A percentile compares a stretch with the other conserved stretches of the same genome.
phyloP scores from a whole-genome alignment of 352 stramenopile genomes.

The Phytopythium vexans region DNA sequence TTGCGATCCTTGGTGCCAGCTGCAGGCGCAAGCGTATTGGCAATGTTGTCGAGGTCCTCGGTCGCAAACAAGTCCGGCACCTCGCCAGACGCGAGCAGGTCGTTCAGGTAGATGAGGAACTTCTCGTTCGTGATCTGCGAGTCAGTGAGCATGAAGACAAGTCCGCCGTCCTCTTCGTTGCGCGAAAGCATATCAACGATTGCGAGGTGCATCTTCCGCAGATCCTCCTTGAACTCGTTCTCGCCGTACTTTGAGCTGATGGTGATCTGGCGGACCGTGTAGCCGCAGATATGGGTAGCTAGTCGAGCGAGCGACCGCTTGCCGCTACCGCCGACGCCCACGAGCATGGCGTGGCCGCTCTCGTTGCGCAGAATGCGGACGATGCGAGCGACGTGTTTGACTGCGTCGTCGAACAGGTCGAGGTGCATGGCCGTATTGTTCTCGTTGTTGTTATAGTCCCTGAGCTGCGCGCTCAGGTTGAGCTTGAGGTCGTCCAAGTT shows the following conservation, averaged over 20 bases:
- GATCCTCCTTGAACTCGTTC: constrained; percentile 96
- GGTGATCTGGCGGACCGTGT: constrained; percentile 90
- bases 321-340: constrained; percentile 92
- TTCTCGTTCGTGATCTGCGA: constrained; percentile 96
- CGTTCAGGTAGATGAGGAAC: constrained; percentile 96
- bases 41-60: constrained; percentile 94
- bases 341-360: constrained; percentile 90
- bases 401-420: constrained; percentile 96
- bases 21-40: constrained; percentile 79
- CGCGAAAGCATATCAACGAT: constrained; percentile 90
- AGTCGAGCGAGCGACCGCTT: constrained; percentile 94
- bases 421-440: constrained; percentile 96
- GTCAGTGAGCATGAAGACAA: constrained; percentile 95
- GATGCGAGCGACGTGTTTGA: constrained; percentile 95
- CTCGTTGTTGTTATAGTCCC: constrained; percentile 96
- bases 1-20: constrained; percentile 86
- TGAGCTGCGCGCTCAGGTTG: constrained; percentile 88
- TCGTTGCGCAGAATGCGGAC: constrained; percentile 91
- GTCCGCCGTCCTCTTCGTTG: constrained; percentile 78
- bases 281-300: constrained; percentile 93
- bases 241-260: constrained; percentile 94
- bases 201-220: constrained; percentile 93
- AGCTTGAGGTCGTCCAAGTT: constrained; percentile 88
- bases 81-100: constrained; percentile 92
- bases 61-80: constrained; percentile 93